Evolutionary conservation across 163 green algal species (phyloP).

Genomic region (Chlamydomonas reinhardtii): DNA sequence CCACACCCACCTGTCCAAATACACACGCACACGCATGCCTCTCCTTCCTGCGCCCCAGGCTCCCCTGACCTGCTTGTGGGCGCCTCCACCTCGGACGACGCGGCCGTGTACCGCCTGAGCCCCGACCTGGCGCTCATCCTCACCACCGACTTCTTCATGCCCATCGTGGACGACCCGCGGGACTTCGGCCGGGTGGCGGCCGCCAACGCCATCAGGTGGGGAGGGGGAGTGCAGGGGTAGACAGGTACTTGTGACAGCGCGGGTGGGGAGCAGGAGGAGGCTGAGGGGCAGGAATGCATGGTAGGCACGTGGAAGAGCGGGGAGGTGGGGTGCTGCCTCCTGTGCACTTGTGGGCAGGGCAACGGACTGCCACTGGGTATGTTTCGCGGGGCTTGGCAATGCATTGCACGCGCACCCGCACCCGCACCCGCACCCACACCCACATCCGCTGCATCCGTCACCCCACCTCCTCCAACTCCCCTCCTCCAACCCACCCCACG

Average conservation of each 20-base stretch:
- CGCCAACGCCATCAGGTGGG: constrained; percentile 56
- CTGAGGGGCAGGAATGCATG: too few relatives aligned
- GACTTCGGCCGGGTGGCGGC: constrained; percentile 59
- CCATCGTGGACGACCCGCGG: constrained; percentile 56
- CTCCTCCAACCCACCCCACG: too few relatives aligned
- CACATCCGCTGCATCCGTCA: too few relatives aligned
- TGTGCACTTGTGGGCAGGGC: too few relatives aligned
- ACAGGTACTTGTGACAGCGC: background rate
- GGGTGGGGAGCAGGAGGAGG: background rate
- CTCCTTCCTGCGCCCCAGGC: background rate
- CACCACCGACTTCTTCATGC: constrained; percentile 65
- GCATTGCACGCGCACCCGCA: too few relatives aligned
- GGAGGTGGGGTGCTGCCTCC: too few relatives aligned
- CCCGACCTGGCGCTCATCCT: constrained; percentile 45
- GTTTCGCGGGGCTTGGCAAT: too few relatives aligned
- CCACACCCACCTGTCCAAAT: background rate
- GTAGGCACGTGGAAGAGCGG: too few relatives aligned
- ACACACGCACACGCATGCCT: background rate
- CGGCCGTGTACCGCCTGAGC: constrained; percentile 56
- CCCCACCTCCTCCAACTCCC: too few relatives aligned
- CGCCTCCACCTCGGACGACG: constrained; percentile 55
- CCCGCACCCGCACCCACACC: too few relatives aligned
- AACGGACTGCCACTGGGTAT: too few relatives aligned
- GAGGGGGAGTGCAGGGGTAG: too few relatives aligned
- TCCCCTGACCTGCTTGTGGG: constrained; percentile 53